Conservation (phyloP, 371 early-diverging fungal species). For the Zychaea mexicana region DNA sequence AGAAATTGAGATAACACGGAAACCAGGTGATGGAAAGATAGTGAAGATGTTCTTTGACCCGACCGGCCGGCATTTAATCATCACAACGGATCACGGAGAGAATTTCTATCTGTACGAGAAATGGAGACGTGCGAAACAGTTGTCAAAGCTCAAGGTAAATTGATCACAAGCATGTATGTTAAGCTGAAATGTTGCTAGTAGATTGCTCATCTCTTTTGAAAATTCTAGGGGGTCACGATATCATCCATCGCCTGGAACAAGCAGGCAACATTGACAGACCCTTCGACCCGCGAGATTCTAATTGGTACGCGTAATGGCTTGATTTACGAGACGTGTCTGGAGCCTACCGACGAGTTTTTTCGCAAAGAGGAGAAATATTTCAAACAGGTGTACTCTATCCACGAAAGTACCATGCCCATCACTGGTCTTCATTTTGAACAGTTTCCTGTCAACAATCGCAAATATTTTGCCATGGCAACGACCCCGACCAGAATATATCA, state of each 20-base stretch:
- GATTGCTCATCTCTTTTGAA: background rate
- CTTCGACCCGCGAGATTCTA: constrained; percentile 79
- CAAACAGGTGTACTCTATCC: constrained; percentile 69
- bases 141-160: constrained; percentile 65
- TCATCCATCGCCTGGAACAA: constrained; percentile 91
- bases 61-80: constrained; percentile 82
- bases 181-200: no score
- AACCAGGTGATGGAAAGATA: constrained; percentile 63
- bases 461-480: constrained; percentile 77
- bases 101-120: constrained; percentile 82
- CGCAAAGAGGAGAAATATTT: constrained; percentile 80
- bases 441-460: constrained; percentile 70
- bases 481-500: constrained; percentile 86
- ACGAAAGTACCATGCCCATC: constrained; percentile 67
- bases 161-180: background rate
- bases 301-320: constrained; percentile 84
- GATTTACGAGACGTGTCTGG: constrained; percentile 85
- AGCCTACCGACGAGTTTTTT: constrained; percentile 82
- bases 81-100: constrained; percentile 85
- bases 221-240: constrained; percentile 69
- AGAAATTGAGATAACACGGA: constrained; percentile 81
- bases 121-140: constrained; percentile 74
- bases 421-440: constrained; percentile 80
- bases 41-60: constrained; percentile 83
- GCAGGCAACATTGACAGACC: constrained; percentile 47